Conservation (phyloP, 108 stramenopile species). For the Nannochloropsis salina region DNA sequence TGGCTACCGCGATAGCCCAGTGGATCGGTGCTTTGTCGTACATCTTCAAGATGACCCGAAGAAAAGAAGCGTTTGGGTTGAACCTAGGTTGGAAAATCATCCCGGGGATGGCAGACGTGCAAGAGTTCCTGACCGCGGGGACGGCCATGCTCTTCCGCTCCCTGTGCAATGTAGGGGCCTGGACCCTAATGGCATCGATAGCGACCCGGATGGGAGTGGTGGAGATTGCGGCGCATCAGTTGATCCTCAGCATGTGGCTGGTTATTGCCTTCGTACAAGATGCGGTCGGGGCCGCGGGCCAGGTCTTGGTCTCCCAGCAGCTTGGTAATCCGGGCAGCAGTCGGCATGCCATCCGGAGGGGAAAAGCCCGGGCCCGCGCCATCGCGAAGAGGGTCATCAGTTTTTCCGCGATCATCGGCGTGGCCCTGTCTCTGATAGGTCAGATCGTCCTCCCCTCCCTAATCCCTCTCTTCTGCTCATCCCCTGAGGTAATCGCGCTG, state of each 20-base stretch:
- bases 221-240: slow-evolving; percentile 50
- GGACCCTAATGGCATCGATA: slow-evolving; percentile 43
- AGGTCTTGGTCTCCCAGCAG: slow-evolving; percentile 36
- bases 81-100: not conserved
- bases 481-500: slow-evolving; percentile 30
- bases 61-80: not conserved
- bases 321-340: slow-evolving; percentile 30
- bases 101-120: slow-evolving; percentile 20
- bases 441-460: slow-evolving; percentile 18
- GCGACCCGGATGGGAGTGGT: slow-evolving; percentile 46
- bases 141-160: slow-evolving; percentile 39
- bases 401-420: slow-evolving; percentile 29
- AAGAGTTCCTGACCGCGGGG: slow-evolving; percentile 33
- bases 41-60: not conserved
- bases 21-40: slow-evolving; percentile 20
- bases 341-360: not conserved
- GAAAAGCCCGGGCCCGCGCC: slow-evolving; percentile 23
- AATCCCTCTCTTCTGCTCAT: slow-evolving; percentile 30
- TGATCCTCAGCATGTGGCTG: slow-evolving; percentile 46
- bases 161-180: slow-evolving; percentile 45
- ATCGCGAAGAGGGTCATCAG: slow-evolving; percentile 40
- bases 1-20: slow-evolving; percentile 23
- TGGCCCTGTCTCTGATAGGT: slow-evolving; percentile 20
- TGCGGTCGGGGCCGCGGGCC: slow-evolving; percentile 34
- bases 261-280: slow-evolving; percentile 45